A percentile compares a stretch with the other conserved stretches of the same genome.
These are phyloP conservation scores for Yarrowia sp. DNA, from an alignment of 805 yeast genomes.

Conservation along the genomic window DNA sequence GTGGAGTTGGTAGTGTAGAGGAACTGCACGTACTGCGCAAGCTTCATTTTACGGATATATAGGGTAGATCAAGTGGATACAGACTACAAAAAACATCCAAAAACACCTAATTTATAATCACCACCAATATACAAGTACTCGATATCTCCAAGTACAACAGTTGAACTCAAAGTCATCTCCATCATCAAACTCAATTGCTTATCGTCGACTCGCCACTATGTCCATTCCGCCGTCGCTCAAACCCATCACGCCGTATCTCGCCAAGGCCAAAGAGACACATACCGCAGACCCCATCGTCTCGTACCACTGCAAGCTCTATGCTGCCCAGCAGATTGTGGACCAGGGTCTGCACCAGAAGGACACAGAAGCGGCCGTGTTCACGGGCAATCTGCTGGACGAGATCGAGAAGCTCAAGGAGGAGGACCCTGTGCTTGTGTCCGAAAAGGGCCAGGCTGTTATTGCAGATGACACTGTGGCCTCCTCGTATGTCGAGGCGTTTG, in stretches of 20 bases:
- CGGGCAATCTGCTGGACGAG: constrained; percentile 61
- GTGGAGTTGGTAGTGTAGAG: no score
- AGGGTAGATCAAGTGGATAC: no score
- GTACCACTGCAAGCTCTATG: constrained; percentile 69
- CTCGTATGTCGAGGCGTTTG: constrained; percentile 56
- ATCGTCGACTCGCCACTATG: neutral
- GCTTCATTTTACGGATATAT: no score
- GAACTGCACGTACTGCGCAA: no score
- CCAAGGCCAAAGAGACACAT: constrained; percentile 48
- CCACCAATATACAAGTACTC: no score
- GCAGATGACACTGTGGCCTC: constrained; percentile 58
- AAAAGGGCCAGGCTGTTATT: constrained; percentile 48
- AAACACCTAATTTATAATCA: no score
- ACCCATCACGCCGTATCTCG: constrained; percentile 34
- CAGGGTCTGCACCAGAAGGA: constrained; percentile 57
- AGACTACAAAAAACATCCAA: no score
- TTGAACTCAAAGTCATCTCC: no score
- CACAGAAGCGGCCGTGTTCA: constrained; percentile 56
- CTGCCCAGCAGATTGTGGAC: constrained; percentile 67
- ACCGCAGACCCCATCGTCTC: constrained; percentile 63
- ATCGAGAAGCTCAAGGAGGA: constrained; percentile 57
- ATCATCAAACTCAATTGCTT: neutral
- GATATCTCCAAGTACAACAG: no score
- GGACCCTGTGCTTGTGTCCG: constrained; percentile 42
- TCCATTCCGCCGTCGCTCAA: constrained; percentile 33